Conservation (phyloP, 352 stramenopile species). For the Phytophthora citricola region DNA sequence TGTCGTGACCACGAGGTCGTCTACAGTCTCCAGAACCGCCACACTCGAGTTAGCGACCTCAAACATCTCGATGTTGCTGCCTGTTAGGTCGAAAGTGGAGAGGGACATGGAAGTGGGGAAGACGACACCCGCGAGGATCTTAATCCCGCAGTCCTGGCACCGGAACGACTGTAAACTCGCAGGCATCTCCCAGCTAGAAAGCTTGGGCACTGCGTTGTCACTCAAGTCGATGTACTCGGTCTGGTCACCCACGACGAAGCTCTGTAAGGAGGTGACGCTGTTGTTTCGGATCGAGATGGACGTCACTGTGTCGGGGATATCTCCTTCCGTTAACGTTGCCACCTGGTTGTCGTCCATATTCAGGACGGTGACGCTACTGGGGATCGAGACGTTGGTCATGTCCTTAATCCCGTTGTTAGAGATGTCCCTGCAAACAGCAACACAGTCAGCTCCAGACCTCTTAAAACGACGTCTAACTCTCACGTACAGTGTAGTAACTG, state of each 20-base stretch:
- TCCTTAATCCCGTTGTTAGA: conserved; percentile 32
- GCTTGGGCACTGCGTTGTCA: conserved; percentile 34
- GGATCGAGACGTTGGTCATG: conserved; percentile 34
- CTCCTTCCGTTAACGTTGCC: conserved; percentile 17
- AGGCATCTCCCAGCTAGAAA: conserved; percentile 42
- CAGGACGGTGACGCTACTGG: conserved; percentile 28
- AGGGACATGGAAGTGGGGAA: conserved; percentile 36
- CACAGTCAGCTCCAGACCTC: conserved; percentile 1
- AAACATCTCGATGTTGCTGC: conserved; percentile 38
- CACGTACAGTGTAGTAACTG: conserved; percentile 31
- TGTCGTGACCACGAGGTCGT: conserved; percentile 41
- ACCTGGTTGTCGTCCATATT: conserved; percentile 36
- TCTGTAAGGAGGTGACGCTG: conserved; percentile 41
- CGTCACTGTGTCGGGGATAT: conserved; percentile 30
- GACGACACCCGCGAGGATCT: conserved; percentile 28
- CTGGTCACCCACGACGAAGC: conserved; percentile 24
- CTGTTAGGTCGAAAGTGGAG: conserved; percentile 37
- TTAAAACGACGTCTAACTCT: background rate
- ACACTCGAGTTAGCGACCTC: conserved; percentile 45
- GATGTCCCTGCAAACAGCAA: conserved; percentile 29
- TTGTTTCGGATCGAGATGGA: conserved; percentile 49
- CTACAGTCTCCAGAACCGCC: conserved; percentile 29
- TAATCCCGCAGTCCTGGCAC: conserved; percentile 43
- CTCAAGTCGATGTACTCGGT: conserved; percentile 37
- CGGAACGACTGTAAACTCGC: conserved; percentile 37